Conservation (phyloP, 2,329 filamentous ascomycete genomes). For the Neopestalotiopsis sp. region DNA sequence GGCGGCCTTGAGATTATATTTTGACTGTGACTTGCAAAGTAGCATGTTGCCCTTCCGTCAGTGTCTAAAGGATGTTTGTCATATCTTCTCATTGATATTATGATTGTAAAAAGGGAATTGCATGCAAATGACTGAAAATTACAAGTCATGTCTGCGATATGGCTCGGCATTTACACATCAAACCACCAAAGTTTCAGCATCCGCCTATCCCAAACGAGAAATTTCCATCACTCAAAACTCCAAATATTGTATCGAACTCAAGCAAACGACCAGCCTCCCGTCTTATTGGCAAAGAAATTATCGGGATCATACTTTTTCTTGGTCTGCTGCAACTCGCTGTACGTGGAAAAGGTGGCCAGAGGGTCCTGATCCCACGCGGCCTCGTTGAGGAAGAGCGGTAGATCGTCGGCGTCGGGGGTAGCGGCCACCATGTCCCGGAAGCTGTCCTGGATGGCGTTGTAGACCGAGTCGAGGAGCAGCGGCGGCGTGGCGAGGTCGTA, state of each 20-base stretch:
- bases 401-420: slow-evolving; percentile 30
- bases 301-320: slow-evolving; percentile 46
- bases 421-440: slow-evolving; percentile 35
- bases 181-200: too few relatives aligned
- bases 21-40: too few relatives aligned
- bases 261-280: slow-evolving; percentile 35
- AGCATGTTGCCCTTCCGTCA: too few relatives aligned
- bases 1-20: too few relatives aligned
- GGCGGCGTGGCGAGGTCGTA: slow-evolving; percentile 34
- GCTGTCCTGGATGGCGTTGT: slow-evolving; percentile 34
- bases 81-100: too few relatives aligned
- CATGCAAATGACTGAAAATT: too few relatives aligned
- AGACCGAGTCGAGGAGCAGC: slow-evolving; percentile 28
- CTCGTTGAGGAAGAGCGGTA: slow-evolving; percentile 37
- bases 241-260: slow-evolving; percentile 13
- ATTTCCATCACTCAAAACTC: too few relatives aligned
- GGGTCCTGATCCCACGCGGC: slow-evolving; percentile 31
- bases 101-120: too few relatives aligned
- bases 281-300: slow-evolving; percentile 32
- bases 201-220: too few relatives aligned
- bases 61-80: too few relatives aligned
- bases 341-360: slow-evolving; percentile 35
- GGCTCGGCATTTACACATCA: too few relatives aligned
- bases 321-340: slow-evolving; percentile 37
- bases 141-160: too few relatives aligned